Evolutionary conservation across 768 basidiomycete genomes (phyloP).

Genomic region (Boletus insuetus): DNA sequence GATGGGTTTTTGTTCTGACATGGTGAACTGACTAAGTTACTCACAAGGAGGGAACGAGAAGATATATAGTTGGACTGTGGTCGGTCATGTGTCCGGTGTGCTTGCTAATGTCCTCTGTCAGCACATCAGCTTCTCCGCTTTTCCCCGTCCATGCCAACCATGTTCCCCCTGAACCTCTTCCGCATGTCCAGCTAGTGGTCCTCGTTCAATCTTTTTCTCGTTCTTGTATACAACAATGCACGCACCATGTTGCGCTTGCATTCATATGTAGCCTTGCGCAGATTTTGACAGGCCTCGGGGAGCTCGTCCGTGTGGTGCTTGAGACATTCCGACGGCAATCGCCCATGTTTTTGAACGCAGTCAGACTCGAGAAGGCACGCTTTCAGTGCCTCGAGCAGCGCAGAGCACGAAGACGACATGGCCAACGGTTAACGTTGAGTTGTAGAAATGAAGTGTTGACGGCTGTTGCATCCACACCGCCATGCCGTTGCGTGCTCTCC

Average conservation of each 20-base stretch:
- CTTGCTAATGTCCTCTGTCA: constrained; percentile 23
- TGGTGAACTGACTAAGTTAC: constrained; percentile 1
- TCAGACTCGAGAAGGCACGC: constrained; percentile 83
- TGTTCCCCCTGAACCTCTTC: constrained; percentile 77
- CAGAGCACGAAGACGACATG: constrained; percentile 82
- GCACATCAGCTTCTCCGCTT: constrained; percentile 4
- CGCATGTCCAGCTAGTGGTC: constrained; percentile 72
- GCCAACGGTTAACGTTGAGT: too few species aligned
- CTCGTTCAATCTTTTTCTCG: neutral
- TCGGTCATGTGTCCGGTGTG: constrained; percentile 11
- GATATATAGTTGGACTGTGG: constrained; percentile 10
- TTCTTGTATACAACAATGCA: neutral
- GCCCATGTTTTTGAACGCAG: constrained; percentile 77
- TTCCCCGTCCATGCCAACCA: constrained; percentile 45
- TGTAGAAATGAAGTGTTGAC: neutral
- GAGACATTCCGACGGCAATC: constrained; percentile 84
- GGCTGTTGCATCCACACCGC: constrained; percentile 8
- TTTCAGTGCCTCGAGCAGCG: constrained; percentile 73
- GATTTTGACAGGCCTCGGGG: constrained; percentile 74
- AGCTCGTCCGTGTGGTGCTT: constrained; percentile 70
- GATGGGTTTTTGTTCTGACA: constrained; percentile 22
- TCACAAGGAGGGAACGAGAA: neutral
- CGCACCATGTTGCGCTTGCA: constrained; percentile 89
- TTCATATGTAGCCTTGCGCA: constrained; percentile 82
- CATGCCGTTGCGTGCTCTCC: constrained; percentile 40